phyloP scores from a whole-genome alignment of 495 filamentous ascomycete species.

The Neurospora sp. region DNA sequence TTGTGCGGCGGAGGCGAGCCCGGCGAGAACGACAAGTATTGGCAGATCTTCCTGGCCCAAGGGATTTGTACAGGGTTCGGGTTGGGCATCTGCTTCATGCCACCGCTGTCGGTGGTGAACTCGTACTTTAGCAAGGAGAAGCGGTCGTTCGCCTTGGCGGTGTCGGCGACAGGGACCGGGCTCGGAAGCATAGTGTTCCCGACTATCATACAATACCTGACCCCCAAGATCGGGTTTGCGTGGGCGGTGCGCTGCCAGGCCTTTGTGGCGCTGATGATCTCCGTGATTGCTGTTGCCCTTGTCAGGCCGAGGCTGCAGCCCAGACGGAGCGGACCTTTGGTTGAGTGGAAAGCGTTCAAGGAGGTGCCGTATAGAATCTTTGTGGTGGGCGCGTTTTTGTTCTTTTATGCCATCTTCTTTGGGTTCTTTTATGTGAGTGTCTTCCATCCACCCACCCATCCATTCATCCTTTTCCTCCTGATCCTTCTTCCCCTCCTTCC shows the following conservation, averaged over 20 bases:
- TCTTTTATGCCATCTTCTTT: conserved; percentile 37
- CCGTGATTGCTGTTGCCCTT: conserved; percentile 18
- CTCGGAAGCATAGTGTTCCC: conserved; percentile 35
- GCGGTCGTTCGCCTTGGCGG: conserved; percentile 24
- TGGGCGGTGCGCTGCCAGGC: conserved; percentile 34
- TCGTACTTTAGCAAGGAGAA: conserved; percentile 30
- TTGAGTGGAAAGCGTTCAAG: conserved; percentile 34
- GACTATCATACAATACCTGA: conserved; percentile 30
- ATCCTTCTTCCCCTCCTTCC: background rate
- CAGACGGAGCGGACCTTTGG: conserved; percentile 22
- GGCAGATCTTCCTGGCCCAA: conserved; percentile 37
- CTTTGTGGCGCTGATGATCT: conserved; percentile 28
- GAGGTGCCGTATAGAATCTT: conserved; percentile 32
- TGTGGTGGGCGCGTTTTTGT: conserved; percentile 20
- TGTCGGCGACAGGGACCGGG: conserved; percentile 33
- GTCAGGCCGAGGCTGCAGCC: conserved; percentile 24
- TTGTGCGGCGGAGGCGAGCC: conserved; percentile 10
- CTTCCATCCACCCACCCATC: background rate
- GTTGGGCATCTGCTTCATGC: conserved; percentile 35
- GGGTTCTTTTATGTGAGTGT: conserved; percentile 35
- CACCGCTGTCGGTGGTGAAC: conserved; percentile 27
- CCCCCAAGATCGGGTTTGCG: conserved; percentile 31
- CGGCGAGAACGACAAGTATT: conserved; percentile 15
- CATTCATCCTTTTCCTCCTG: background rate
- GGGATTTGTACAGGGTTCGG: conserved; percentile 32